phyloP scores from a whole-genome alignment of 805 yeast genomes.

The Barnettozyma vustinii region DNA sequence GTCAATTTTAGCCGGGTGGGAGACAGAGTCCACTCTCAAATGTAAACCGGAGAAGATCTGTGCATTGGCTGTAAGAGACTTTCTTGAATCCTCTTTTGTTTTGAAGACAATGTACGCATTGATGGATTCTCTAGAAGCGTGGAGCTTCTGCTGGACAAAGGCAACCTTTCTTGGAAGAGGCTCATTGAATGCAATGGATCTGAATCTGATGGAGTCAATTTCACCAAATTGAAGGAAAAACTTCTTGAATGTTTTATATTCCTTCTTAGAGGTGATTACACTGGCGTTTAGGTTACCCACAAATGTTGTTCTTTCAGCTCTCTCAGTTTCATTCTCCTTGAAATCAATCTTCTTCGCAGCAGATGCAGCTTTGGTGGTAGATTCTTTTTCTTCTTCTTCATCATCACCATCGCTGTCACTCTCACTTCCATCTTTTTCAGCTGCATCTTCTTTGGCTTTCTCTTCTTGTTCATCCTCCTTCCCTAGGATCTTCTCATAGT shows the following conservation, averaged over 20 bases:
- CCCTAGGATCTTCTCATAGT: constrained; percentile 44
- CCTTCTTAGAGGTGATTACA: constrained; percentile 58
- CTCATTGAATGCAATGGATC: constrained; percentile 87
- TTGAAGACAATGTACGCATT: constrained; percentile 86
- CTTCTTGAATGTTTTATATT: constrained; percentile 59
- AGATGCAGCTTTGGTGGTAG: constrained; percentile 12
- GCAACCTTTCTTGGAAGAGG: constrained; percentile 91
- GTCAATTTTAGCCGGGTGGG: constrained; percentile 85
- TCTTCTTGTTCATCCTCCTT: constrained; percentile 25
- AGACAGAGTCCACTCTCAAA: constrained; percentile 85
- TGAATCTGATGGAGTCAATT: constrained; percentile 76
- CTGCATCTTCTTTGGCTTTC: constrained; percentile 23
- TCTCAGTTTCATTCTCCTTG: constrained; percentile 67
- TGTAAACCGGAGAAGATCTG: constrained; percentile 65
- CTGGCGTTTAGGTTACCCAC: constrained; percentile 75
- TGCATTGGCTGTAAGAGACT: constrained; percentile 55
- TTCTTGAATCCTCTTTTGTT: constrained; percentile 40
- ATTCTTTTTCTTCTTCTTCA: constrained; percentile 23
- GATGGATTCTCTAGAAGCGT: constrained; percentile 70
- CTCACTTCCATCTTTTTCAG: constrained; percentile 19
- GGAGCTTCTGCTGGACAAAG: constrained; percentile 71
- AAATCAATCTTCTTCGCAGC: constrained; percentile 44
- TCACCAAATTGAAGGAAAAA: constrained; percentile 39
- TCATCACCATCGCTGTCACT: constrained; percentile 25
- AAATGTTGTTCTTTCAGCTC: constrained; percentile 81